Conservation (phyloP, 768 basidiomycete genomes). For the Dictyophora rubrovolvata region DNA sequence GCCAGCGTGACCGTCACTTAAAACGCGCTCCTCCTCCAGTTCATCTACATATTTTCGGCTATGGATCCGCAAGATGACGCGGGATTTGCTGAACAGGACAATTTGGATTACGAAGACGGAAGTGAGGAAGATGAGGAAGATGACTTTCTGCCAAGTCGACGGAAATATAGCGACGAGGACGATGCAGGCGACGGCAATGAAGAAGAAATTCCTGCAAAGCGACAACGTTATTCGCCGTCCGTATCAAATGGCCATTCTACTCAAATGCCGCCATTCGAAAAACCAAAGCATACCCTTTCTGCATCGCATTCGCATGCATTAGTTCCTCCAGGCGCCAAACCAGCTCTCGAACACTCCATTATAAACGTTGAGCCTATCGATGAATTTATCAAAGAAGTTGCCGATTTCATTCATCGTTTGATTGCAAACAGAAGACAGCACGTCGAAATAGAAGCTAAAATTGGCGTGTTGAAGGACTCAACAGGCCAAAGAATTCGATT, state of each 20-base stretch:
- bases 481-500: constrained; percentile 49
- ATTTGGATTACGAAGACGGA: constrained; percentile 8
- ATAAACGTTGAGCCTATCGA: constrained; percentile 86
- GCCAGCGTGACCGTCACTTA: no score
- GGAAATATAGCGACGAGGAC: constrained; percentile 6
- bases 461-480: constrained; percentile 61
- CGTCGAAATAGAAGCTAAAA: constrained; percentile 87
- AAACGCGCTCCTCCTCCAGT: no score
- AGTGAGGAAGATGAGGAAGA: constrained; percentile 23
- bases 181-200: not conserved
- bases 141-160: constrained; percentile 11
- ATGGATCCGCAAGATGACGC: not conserved
- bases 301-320: constrained; percentile 21
- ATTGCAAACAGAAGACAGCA: constrained; percentile 41
- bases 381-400: constrained; percentile 86
- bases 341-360: constrained; percentile 42
- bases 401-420: constrained; percentile 77
- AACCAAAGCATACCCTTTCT: constrained; percentile 34
- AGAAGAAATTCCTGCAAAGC: constrained; percentile 23
- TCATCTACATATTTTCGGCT: not conserved
- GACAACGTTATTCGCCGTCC: constrained; percentile 26
- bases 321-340: constrained; percentile 2
- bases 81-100: not conserved
- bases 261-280: constrained; percentile 13
- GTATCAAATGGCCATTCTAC: constrained; percentile 19